These are phyloP conservation scores for Mycena rebaudengoi DNA, from an alignment of 768 basidiomycete genomes.

Conservation along the genomic window DNA sequence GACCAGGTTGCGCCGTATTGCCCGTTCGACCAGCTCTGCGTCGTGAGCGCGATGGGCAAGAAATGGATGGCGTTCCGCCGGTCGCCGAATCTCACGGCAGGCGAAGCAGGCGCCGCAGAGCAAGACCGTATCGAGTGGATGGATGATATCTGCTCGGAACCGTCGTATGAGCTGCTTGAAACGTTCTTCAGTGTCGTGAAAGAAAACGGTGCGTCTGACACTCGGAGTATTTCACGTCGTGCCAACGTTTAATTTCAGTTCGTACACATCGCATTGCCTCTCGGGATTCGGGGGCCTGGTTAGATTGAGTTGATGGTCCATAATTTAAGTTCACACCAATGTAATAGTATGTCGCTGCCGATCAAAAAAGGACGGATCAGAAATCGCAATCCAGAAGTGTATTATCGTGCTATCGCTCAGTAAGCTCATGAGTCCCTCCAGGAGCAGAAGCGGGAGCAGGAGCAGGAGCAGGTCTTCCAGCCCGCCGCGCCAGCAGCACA, in stretches of 20 bases:
- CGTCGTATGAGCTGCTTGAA: slow-evolving; percentile 27
- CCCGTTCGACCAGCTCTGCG: slow-evolving; percentile 17
- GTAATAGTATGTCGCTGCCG: neutral
- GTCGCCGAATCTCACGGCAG: slow-evolving; percentile 18
- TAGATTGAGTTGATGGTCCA: neutral
- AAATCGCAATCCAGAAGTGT: no score
- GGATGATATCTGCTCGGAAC: slow-evolving; percentile 25
- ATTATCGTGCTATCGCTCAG: no score
- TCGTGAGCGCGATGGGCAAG: slow-evolving; percentile 25
- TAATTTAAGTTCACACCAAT: neutral
- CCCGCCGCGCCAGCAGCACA: neutral
- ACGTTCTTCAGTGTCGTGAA: slow-evolving; percentile 16
- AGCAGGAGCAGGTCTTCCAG: neutral
- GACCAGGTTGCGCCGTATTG: slow-evolving; percentile 29
- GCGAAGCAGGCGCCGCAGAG: slow-evolving; percentile 14
- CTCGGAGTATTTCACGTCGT: neutral
- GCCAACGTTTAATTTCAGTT: neutral
- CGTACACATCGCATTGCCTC: slow-evolving; percentile 3
- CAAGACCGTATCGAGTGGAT: slow-evolving; percentile 28
- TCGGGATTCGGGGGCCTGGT: no score
- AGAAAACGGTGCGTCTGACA: slow-evolving; percentile 14
- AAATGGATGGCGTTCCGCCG: slow-evolving; percentile 21
- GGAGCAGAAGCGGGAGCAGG: no score
- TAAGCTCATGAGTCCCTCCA: slow-evolving; percentile 3
- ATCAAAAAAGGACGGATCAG: no score